Conservation (phyloP, 352 stramenopile genomes). For the Phytophthora meadii region DNA sequence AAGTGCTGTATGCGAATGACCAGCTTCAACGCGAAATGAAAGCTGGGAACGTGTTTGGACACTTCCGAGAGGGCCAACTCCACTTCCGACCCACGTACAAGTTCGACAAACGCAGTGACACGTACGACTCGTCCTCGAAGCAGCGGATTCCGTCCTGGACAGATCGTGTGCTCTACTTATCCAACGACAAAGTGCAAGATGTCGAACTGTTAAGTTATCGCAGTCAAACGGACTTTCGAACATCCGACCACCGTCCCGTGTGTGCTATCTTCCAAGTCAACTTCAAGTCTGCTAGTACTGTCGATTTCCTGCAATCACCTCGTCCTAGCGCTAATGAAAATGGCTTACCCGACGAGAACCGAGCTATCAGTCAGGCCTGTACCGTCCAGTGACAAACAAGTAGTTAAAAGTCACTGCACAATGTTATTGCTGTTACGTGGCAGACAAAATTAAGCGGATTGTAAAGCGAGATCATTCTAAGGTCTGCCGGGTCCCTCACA, state of each 20-base stretch:
- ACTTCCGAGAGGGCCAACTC: constrained; percentile 92
- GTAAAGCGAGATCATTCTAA: no score
- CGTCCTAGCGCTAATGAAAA: constrained; percentile 10
- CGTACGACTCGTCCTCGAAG: constrained; percentile 96
- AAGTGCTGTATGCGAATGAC: constrained; percentile 90
- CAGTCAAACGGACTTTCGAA: constrained; percentile 72
- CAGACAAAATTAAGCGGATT: no score
- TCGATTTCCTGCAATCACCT: constrained; percentile 7
- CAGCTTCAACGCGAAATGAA: constrained; percentile 90
- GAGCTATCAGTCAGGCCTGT: constrained; percentile 26
- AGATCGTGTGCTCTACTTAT: constrained; percentile 92
- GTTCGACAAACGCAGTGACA: constrained; percentile 92
- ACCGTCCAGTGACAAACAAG: constrained; percentile 15
- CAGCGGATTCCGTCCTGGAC: constrained; percentile 96
- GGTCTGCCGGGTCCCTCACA: no score
- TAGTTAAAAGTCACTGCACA: no score
- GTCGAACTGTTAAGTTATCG: constrained; percentile 71
- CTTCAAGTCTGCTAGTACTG: constrained; percentile 29
- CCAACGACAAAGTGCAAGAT: constrained; percentile 57
- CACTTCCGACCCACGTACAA: constrained; percentile 96
- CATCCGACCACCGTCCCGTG: constrained; percentile 79
- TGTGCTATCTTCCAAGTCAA: constrained; percentile 68
- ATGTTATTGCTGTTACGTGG: no score
- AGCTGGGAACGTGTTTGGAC: constrained; percentile 82
- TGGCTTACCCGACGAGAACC: constrained; percentile 7